Evolutionary conservation across 345 rosid genomes (phyloP), one percentile per base, ranked within the genome.

Genomic region (Psidium friedrichsthalianum): DNA sequence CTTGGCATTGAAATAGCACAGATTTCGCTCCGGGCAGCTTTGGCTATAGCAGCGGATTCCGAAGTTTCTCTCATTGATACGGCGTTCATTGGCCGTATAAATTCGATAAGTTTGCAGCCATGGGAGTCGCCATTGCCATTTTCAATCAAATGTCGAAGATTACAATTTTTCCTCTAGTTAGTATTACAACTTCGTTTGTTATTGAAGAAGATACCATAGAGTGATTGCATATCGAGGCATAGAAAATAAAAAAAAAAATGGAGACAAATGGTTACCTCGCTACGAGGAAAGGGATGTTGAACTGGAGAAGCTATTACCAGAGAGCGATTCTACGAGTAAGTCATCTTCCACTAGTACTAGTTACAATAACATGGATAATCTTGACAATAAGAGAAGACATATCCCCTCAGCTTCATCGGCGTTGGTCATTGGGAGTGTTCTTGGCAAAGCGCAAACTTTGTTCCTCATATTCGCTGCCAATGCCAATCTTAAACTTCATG

Each of bases 351-450:
- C 78, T 32, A 40, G 22, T 21, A 69, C 78, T 21, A 69, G 78
- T 69, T 36, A 32, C 53, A 86, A 90, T 84, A 93, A 89, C 87
- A 85, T 94, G 87, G 47, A 18, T 40, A 87, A 90, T 42, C 86
- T 76, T 86, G 85, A 86, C 40, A 61, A 25, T 85, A 85, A 86
- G 85, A 93, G 91, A 91, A 91, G 94, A 86, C 89, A 91, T 76
- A 94, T 97, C 52, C 97, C 99, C 32, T 97, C 99, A 78, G 99
- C 99, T 87, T 97, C 99, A 40, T 93, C 98, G n/a, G 99, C 99
- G 56, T 84, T 97, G 88, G 87, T 94, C 90, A 93, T 96, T 64
- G 99, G 99, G 74, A 91, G 91, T 87, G 82, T 95, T 91, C 99
- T 97, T 51, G 99, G 99, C 40, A 88, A 95, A 87, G 56, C 94